Conservation (phyloP, 31 red algal genomes). For the Odonthalia washingtoniensis region DNA sequence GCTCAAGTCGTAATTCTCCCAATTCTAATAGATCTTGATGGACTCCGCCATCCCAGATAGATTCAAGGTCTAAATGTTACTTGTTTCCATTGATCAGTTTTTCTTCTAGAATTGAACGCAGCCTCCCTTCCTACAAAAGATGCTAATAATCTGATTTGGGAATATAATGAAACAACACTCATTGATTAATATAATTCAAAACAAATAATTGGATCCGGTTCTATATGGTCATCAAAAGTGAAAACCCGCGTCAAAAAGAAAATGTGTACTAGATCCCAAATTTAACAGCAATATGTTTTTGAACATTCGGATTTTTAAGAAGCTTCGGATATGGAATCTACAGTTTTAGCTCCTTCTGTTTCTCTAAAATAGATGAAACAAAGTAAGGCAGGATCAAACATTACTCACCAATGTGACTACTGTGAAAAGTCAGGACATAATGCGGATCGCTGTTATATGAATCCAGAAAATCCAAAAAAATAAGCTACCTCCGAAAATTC, state of each 20-base stretch:
- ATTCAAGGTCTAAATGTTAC: constrained; percentile 11
- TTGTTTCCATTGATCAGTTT: constrained; percentile 16
- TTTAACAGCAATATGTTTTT: not conserved
- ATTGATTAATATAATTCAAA: too few relatives aligned
- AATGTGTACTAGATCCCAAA: not conserved
- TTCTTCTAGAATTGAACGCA: not conserved
- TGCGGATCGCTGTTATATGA: not conserved
- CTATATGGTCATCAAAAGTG: too few relatives aligned
- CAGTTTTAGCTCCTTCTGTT: too few relatives aligned
- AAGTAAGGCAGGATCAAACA: not conserved
- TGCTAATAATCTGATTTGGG: not conserved
- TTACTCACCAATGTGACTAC: not conserved
- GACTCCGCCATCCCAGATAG: not conserved
- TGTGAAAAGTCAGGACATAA: not conserved
- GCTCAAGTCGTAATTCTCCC: constrained; percentile 1
- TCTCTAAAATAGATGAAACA: not conserved
- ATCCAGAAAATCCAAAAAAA: not conserved
- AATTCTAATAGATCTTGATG: not conserved
- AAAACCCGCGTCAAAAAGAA: not conserved
- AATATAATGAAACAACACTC: too few relatives aligned
- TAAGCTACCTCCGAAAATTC: not conserved
- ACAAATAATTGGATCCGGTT: too few relatives aligned
- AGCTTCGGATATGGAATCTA: not conserved
- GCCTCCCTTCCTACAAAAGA: not conserved
- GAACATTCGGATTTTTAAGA: not conserved